phyloP scores from a whole-genome alignment of 2,329 filamentous ascomycete species.

The Chaetomium sp. region DNA sequence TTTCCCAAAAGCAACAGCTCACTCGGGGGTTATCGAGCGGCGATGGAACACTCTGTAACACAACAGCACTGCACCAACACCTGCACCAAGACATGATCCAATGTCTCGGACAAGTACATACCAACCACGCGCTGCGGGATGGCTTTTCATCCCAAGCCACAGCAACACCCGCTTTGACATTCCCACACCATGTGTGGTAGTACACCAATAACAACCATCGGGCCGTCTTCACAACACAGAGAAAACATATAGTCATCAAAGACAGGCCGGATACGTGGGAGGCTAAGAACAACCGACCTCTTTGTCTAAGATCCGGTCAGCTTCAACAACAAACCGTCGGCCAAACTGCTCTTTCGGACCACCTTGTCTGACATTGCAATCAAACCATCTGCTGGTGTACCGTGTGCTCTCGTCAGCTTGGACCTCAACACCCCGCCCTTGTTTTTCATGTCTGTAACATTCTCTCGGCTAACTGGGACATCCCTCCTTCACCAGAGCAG shows the following conservation, averaged over 20 bases:
- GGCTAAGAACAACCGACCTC: too few species aligned
- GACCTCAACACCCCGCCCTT: not conserved
- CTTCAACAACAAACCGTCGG: too few species aligned
- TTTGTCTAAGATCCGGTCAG: too few species aligned
- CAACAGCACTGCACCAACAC: not conserved
- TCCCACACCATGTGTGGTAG: not conserved
- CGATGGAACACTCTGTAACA: not conserved
- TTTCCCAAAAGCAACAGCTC: too few species aligned
- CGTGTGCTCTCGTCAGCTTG: not conserved
- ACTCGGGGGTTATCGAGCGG: too few species aligned
- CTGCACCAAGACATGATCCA: not conserved
- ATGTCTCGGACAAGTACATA: not conserved
- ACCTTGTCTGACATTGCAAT: not conserved
- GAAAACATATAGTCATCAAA: too few species aligned
- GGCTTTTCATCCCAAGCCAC: not conserved
- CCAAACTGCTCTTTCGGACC: not conserved
- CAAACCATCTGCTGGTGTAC: too few species aligned
- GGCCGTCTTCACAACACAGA: too few species aligned
- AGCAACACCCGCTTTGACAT: constrained; percentile 6
- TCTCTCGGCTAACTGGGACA: not conserved
- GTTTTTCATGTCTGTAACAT: not conserved
- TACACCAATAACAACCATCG: not conserved
- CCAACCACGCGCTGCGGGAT: not conserved
- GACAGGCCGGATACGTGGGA: too few species aligned
- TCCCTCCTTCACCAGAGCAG: not conserved